Percentiles rank a stretch among this genome's conserved stretches.
These are phyloP conservation scores for Saraca asoca DNA, from an alignment of 331 rosid genomes.

Conservation along the genomic window DNA sequence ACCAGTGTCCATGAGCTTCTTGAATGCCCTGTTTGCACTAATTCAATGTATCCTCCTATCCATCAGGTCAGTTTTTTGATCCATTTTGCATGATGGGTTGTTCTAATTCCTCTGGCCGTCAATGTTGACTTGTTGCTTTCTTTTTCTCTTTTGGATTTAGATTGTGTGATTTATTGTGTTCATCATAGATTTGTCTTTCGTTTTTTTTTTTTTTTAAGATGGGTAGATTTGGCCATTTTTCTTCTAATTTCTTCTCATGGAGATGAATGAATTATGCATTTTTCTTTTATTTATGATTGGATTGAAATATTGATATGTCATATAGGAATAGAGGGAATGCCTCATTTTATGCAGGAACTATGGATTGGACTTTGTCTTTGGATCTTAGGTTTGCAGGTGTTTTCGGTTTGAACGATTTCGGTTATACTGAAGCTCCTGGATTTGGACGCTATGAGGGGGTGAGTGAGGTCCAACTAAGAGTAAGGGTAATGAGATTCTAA, in stretches of 20 bases:
- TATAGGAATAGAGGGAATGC: not conserved
- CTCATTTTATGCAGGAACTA: not conserved
- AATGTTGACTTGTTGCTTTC: slow-evolving; percentile 18
- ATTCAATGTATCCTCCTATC: slow-evolving; percentile 86
- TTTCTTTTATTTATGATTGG: too few relatives aligned
- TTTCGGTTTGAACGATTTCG: not conserved
- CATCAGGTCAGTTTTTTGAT: slow-evolving; percentile 55
- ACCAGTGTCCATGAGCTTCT: slow-evolving; percentile 58
- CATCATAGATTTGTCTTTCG: too few relatives aligned
- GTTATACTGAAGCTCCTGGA: too few relatives aligned
- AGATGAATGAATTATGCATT: too few relatives aligned
- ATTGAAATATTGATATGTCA: too few relatives aligned
- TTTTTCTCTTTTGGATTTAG: not conserved
- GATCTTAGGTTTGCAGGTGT: slow-evolving; percentile 25
- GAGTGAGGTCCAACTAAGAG: too few relatives aligned
- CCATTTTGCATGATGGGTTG: slow-evolving; percentile 29
- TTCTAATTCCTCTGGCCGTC: not conserved
- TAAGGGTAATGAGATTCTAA: too few relatives aligned
- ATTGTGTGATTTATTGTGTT: not conserved
- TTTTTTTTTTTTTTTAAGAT: not conserved
- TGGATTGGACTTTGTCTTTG: not conserved
- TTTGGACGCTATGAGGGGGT: too few relatives aligned
- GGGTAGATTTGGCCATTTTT: not conserved
- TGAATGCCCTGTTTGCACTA: slow-evolving; percentile 48
- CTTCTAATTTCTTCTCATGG: too few relatives aligned